phyloP scores from a whole-genome alignment of 176 grass and related monocot genomes.

The Tuctoria greenei region DNA sequence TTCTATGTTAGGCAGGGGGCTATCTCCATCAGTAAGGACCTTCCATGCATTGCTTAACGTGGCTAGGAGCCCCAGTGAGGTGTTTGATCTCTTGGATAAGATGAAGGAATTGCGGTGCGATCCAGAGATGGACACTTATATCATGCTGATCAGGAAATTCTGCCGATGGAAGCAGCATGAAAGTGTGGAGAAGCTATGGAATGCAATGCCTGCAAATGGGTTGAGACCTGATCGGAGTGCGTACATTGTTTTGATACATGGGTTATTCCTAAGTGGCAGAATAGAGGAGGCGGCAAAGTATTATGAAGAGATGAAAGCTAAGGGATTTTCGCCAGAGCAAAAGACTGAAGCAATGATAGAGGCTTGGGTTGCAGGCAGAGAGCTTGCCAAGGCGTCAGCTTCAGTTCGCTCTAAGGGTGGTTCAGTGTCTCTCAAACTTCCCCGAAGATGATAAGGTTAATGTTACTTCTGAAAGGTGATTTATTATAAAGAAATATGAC shows the following conservation, averaged over 20 bases:
- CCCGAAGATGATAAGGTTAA: slow-evolving; percentile 22
- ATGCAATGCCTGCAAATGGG: slow-evolving; percentile 62
- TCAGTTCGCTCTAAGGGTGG: slow-evolving; percentile 19
- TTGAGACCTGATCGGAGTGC: slow-evolving; percentile 70
- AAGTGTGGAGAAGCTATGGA: slow-evolving; percentile 70
- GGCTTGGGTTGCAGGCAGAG: slow-evolving; percentile 61
- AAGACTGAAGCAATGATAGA: slow-evolving; percentile 79
- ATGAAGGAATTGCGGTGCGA: slow-evolving; percentile 54
- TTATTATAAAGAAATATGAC: not conserved
- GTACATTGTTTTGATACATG: slow-evolving; percentile 76
- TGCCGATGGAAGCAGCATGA: slow-evolving; percentile 70
- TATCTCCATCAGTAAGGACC: slow-evolving; percentile 65
- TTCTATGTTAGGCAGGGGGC: slow-evolving; percentile 61
- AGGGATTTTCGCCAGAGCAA: slow-evolving; percentile 63
- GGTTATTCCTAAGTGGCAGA: slow-evolving; percentile 73
- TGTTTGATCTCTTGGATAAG: slow-evolving; percentile 60
- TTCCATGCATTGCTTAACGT: slow-evolving; percentile 73
- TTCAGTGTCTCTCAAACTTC: slow-evolving; percentile 32
- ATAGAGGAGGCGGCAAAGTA: slow-evolving; percentile 62
- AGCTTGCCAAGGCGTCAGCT: slow-evolving; percentile 31
- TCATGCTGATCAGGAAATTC: slow-evolving; percentile 87
- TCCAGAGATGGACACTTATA: slow-evolving; percentile 64
- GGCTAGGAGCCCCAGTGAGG: slow-evolving; percentile 50
- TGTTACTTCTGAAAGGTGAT: not conserved
- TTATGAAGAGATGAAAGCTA: slow-evolving; percentile 78